These are phyloP conservation scores for Chaetomiaceae sp. DNA, from an alignment of 2,329 filamentous ascomycete species.

Conservation along the genomic window DNA sequence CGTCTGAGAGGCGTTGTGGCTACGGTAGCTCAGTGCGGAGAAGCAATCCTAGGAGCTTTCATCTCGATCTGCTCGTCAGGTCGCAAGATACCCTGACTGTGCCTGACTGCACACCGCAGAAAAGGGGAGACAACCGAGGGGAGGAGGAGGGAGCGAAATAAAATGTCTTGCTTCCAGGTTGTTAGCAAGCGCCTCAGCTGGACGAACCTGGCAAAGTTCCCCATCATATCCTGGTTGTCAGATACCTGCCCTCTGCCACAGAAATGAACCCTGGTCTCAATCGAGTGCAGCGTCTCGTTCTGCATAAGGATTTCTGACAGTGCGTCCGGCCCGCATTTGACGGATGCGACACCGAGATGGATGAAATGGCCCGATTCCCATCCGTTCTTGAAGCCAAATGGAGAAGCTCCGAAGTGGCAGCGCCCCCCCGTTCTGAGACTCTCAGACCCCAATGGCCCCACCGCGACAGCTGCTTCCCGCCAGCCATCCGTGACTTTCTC, in stretches of 20 bases:
- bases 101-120: background rate
- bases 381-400: background rate
- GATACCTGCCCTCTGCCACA: no score
- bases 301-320: no score
- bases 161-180: background rate
- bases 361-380: conserved; percentile 7
- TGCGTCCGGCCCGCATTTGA: background rate
- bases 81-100: no score
- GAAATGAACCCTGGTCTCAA: no score
- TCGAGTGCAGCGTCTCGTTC: no score
- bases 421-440: no score
- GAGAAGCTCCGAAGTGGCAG: background rate
- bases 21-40: no score
- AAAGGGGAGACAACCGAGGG: background rate
- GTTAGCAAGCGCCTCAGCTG: no score
- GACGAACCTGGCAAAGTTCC: no score
- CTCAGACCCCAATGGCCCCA: conserved; percentile 3
- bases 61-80: background rate
- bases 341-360: background rate
- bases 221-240: no score
- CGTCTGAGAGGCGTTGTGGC: background rate
- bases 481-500: background rate
- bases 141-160: background rate
- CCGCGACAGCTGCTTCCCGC: background rate
- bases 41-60: background rate